phyloP scores from a whole-genome alignment of 2,329 filamentous ascomycete species.

The Capronia coronata region DNA sequence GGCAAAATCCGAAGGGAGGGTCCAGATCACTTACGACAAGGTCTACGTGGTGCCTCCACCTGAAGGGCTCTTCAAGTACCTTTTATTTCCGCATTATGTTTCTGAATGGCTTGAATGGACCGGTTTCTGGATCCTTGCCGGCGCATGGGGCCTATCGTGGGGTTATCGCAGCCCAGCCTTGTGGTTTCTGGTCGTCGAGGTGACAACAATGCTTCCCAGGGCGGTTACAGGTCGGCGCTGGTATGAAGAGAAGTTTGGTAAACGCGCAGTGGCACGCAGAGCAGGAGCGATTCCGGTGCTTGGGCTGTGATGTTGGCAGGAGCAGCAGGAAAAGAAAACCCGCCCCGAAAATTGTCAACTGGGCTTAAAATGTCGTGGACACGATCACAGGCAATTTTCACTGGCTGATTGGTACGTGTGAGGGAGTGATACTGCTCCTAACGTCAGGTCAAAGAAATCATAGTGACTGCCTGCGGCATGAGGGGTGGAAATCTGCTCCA shows the following conservation, averaged over 20 bases:
- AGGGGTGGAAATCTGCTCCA: no score
- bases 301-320: background rate
- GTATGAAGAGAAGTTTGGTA: constrained; percentile 84
- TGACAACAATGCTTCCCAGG: constrained; percentile 82
- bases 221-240: constrained; percentile 74
- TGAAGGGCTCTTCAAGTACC: constrained; percentile 66
- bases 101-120: constrained; percentile 95
- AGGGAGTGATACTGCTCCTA: no score
- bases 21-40: constrained; percentile 58
- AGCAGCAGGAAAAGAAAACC: background rate
- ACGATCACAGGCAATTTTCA: no score
- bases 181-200: constrained; percentile 76
- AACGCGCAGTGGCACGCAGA: constrained; percentile 66
- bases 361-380: background rate
- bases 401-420: no score
- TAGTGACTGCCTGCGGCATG: no score
- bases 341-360: background rate
- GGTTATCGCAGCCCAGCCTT: constrained; percentile 67
- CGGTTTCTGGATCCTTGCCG: constrained; percentile 66
- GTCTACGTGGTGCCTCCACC: constrained; percentile 79
- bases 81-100: constrained; percentile 91
- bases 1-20: constrained; percentile 28
- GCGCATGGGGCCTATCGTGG: constrained; percentile 34
- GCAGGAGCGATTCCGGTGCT: constrained; percentile 62
- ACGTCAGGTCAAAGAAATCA: no score